Conservation (phyloP, 192 early-diverging fungal genomes). For the Linnemannia zychae region DNA sequence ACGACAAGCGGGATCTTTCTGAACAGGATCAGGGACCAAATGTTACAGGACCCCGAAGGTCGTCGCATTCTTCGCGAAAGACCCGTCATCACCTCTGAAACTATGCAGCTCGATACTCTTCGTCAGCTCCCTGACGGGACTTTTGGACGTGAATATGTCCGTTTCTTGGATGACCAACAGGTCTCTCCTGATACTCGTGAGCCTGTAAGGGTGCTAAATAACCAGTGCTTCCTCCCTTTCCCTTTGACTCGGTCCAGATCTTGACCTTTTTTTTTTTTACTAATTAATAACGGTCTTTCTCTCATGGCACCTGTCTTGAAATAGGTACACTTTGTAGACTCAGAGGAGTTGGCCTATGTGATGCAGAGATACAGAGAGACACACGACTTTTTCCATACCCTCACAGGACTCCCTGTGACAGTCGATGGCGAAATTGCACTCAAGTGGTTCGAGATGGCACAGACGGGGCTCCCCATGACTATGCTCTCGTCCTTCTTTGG, state of each 20-base stretch:
- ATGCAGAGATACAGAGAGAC: constrained; percentile 94
- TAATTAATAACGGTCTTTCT: background rate
- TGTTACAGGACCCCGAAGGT: constrained; percentile 82
- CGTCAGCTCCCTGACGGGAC: constrained; percentile 74
- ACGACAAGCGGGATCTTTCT: constrained; percentile 83
- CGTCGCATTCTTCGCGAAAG: constrained; percentile 87
- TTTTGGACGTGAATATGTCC: constrained; percentile 90
- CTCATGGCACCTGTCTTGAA: too few species aligned
- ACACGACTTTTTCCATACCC: constrained; percentile 94
- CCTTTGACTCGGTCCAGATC: too few species aligned
- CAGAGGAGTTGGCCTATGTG: constrained; percentile 93
- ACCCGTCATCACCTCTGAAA: constrained; percentile 80
- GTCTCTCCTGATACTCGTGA: constrained; percentile 87
- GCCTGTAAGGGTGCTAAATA: constrained; percentile 63
- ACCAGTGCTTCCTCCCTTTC: too few species aligned
- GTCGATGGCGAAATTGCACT: constrained; percentile 94
- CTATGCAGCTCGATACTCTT: constrained; percentile 77
- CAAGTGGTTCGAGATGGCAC: constrained; percentile 95
- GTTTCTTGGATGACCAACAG: constrained; percentile 82
- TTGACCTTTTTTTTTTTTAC: background rate
- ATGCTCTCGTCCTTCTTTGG: constrained; percentile 87
- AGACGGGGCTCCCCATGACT: constrained; percentile 92
- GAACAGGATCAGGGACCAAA: constrained; percentile 77
- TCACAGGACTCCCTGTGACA: constrained; percentile 84
- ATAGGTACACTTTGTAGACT: constrained; percentile 89